Evolutionary conservation across 192 early-diverging fungal genomes (phyloP), one percentile per base, ranked within the genome.

Genomic region (Linnemannia schmuckeri): DNA sequence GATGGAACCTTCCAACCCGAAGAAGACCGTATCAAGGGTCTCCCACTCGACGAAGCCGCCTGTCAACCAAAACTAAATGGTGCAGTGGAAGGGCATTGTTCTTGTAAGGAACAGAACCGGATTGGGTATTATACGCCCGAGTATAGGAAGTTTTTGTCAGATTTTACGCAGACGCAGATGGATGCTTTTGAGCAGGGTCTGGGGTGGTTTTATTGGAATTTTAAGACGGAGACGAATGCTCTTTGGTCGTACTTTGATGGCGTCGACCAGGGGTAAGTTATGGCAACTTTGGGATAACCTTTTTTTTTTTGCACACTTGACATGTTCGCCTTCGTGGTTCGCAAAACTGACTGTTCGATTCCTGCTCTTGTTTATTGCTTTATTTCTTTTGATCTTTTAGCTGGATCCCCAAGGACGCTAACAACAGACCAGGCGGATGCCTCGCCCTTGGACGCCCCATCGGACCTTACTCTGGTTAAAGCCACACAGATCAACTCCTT

Each of bases 191-290:
- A 95, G 74, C 87, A 89, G n/a, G 81, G 91, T 2, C 44, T 90
- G 13, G 95, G 95, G 0, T 96, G 95, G 95, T 94, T 94, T 77
- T 94, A 92, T 57, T 96, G 95, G 95, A 94, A 93, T 81, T 96
- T 94, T 77, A 93, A 93, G 69, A 94, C 95, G 0, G 94, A 96
- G 69, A 81, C 90, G 17, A 87, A 81, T 75, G 76, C 76, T 3
- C 76, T 87, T 37, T 87, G 93, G 93, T 72, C 95, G 89, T 78
- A 92, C 91, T 87, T 96, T 92, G 95, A 92, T 44, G 85, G 85
- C 30, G 80, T 81, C 4, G 80, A 87, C 6, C 85, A 87, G 47
- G 85, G 85, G 79, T 85, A 85, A 72, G 78, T 13, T 15, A 12
- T 15, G 44, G 44, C 13, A 15, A 10, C 44, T 46, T 46, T 46